Evolutionary conservation across 257 asterid genomes (phyloP).

Genomic region (Jacaranda copaia): DNA sequence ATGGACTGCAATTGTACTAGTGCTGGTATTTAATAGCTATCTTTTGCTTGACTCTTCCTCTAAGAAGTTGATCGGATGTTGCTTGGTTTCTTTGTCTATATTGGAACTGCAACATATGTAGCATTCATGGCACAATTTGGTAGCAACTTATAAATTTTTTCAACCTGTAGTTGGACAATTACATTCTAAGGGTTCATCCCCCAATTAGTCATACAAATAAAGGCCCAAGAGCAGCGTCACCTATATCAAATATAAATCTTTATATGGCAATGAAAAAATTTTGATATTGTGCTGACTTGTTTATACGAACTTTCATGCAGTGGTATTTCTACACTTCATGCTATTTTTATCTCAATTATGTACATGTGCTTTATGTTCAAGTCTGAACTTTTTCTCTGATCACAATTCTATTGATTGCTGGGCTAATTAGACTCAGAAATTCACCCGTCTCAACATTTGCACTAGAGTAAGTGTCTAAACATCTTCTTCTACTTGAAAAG

Average conservation of each 20-base stretch:
- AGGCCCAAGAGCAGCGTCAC: not conserved
- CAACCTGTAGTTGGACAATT: too few relatives aligned
- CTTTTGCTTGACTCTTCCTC: constrained; percentile 82
- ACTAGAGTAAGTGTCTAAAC: constrained; percentile 63
- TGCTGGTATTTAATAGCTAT: constrained; percentile 90
- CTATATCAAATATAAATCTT: not conserved
- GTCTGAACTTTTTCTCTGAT: constrained; percentile 86
- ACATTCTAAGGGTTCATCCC: too few relatives aligned
- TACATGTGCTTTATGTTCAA: constrained; percentile 85
- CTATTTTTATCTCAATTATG: constrained; percentile 72
- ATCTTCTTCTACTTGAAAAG: constrained; percentile 28
- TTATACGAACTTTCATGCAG: constrained; percentile 59
- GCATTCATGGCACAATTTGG: constrained; percentile 70
- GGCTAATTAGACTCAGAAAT: constrained; percentile 68
- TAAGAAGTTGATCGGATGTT: constrained; percentile 74
- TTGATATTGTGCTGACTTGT: constrained; percentile 42
- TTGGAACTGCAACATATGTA: constrained; percentile 68
- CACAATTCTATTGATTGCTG: constrained; percentile 42
- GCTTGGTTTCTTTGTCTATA: constrained; percentile 60
- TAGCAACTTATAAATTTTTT: too few relatives aligned
- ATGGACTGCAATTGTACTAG: constrained; percentile 90
- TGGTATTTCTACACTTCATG: constrained; percentile 89
- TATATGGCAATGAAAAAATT: not conserved
- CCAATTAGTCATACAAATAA: too few relatives aligned
- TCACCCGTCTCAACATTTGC: constrained; percentile 78